phyloP scores from a whole-genome alignment of 83 land plant species.

The Diphasiastrum complanatum region DNA sequence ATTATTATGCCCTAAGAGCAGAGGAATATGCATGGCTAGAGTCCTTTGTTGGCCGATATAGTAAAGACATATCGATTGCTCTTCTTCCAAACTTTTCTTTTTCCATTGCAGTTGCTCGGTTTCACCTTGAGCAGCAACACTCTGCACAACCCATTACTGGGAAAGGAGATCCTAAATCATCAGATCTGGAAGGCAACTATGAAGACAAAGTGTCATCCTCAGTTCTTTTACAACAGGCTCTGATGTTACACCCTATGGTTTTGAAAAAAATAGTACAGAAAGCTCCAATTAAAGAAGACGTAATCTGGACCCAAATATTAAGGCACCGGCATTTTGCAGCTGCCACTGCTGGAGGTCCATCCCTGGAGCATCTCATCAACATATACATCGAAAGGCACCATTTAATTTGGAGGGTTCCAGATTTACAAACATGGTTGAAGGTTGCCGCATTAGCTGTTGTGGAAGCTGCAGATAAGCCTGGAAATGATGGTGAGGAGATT shows the following conservation, averaged over 20 bases:
- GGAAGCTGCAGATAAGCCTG: constrained; percentile 35
- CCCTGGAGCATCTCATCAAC: constrained; percentile 77
- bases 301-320: constrained; percentile 61
- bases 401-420: constrained; percentile 86
- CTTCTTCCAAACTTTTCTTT: constrained; percentile 88
- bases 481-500: constrained; percentile 44
- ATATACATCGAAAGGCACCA: constrained; percentile 76
- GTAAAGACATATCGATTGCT: constrained; percentile 55
- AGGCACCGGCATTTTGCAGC: constrained; percentile 53
- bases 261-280: constrained; percentile 66
- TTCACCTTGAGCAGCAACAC: constrained; percentile 47
- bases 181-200: constrained; percentile 7
- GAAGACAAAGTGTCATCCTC: constrained; percentile 42
- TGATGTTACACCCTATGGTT: constrained; percentile 86
- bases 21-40: constrained; percentile 87
- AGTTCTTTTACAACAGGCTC: constrained; percentile 81
- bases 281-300: constrained; percentile 81
- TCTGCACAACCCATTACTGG: not conserved
- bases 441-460: constrained; percentile 53
- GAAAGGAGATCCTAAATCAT: not conserved
- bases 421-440: constrained; percentile 62
- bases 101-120: constrained; percentile 76
- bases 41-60: constrained; percentile 53
- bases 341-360: constrained; percentile 68
- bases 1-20: constrained; percentile 84